Evolutionary conservation across 768 basidiomycete genomes (phyloP), one percentile per base, ranked within the genome.

Genomic region (Leccinum fibrillosum): DNA sequence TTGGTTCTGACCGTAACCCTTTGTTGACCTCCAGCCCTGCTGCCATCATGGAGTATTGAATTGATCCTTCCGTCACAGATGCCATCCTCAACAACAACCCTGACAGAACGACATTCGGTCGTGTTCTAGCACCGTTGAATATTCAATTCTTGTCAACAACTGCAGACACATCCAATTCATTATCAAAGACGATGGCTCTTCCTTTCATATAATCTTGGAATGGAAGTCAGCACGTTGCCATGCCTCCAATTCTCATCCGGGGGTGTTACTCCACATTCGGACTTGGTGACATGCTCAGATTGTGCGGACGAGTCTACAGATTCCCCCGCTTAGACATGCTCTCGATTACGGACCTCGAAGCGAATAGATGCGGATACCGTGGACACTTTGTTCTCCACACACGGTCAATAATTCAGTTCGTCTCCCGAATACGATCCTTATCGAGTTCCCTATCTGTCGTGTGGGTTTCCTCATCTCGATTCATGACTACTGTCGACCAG

Each of bases 211-310:
- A 19, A 42, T 42, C 9, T 19, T 42, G 39, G 47, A 32, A 52
- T 12, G 37, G 54, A 42, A 44, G 49, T 37, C 17, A 25, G 37
- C 30, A n/a, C 28, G 26, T 26, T 25, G 26, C 32, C 13, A 52
- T 34, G 23, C 39, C 61, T 53, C 25, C 50, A 15, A 13, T 35
- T 32, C 34, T 25, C 8, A 42, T 56, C 11, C 9, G 34, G 21
- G 26, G 11, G 4, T 52, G 11, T 49, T n/a, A 23, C n/a, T 30
- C n/a, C 42, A 3, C n/a, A 5, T 15, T 4, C 13, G 17, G 26
- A 53, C n/a, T n/a, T 54, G 5, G 51, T 49, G 56, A 37, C 62
- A 59, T 47, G 50, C 37, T 62, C 25, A 17, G 61, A 28, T 62
- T 57, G 12, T 62, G 60, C 61, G 60, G 60, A 30, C 5, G 21